Evolutionary conservation across 345 rosid species (phyloP).

Genomic region (Durio zibethinus): DNA sequence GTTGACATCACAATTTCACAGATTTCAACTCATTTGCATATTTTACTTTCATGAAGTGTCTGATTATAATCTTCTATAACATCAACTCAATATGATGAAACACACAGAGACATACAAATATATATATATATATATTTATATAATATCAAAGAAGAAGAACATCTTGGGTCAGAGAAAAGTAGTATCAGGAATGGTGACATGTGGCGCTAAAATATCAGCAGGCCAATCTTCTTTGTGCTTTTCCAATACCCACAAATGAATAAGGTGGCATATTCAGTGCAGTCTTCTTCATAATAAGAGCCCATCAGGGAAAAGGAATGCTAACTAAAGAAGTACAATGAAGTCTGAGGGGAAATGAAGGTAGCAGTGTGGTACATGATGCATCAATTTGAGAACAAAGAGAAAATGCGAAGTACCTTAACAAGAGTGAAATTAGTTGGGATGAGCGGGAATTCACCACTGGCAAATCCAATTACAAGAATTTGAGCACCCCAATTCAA

Average conservation of each 20-base stretch:
- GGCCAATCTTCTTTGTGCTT: neutral
- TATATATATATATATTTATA: neutral
- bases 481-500: conserved; percentile 94
- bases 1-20: neutral
- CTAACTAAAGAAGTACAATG: neutral
- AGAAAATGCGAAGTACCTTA: conserved; percentile 46
- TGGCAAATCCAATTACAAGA: conserved; percentile 85
- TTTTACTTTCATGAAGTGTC: neutral
- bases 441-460: conserved; percentile 80
- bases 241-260: neutral
- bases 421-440: conserved; percentile 90
- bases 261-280: neutral
- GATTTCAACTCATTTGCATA: neutral
- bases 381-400: no score
- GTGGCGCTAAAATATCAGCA: neutral
- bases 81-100: neutral
- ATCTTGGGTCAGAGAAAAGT: neutral
- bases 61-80: neutral
- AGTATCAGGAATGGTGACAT: neutral
- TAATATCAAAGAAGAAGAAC: neutral
- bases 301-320: neutral
- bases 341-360: neutral
- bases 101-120: neutral
- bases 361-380: neutral
- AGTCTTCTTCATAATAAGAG: neutral